These are phyloP conservation scores for Lentinula boryana DNA, from an alignment of 768 basidiomycete genomes.

Conservation along the genomic window DNA sequence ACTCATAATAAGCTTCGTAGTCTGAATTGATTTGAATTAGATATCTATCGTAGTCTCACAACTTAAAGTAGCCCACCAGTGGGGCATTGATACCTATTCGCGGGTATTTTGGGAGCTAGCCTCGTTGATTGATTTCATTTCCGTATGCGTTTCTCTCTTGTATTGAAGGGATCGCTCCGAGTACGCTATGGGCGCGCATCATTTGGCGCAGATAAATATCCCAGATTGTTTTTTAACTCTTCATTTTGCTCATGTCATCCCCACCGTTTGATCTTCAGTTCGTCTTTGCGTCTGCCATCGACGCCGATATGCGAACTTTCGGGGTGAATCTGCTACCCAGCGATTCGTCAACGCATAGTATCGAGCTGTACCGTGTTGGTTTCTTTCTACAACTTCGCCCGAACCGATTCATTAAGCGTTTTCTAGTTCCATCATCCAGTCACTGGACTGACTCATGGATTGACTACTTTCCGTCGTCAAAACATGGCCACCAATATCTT, in stretches of 20 bases:
- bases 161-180: neutral
- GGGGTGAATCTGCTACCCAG: conserved; percentile 28
- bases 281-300: conserved; percentile 20
- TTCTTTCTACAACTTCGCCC: neutral
- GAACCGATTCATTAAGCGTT: neutral
- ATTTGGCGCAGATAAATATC: neutral
- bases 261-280: conserved; percentile 34
- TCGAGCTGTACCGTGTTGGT: conserved; percentile 40
- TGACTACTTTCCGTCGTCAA: conserved; percentile 43
- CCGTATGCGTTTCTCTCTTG: neutral
- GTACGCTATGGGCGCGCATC: neutral
- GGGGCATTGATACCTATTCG: neutral
- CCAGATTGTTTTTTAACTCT: neutral
- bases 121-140: neutral
- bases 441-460: conserved; percentile 33
- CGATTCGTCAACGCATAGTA: conserved; percentile 15
- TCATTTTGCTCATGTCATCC: conserved; percentile 15
- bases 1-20: too few relatives aligned
- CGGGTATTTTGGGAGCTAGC: neutral
- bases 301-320: conserved; percentile 38
- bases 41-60: too few relatives aligned
- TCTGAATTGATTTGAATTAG: too few relatives aligned
- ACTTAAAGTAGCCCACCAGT: neutral
- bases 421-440: conserved; percentile 38
- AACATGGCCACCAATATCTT: conserved; percentile 37